Evolutionary conservation across 2,329 filamentous ascomycete species (phyloP).

Genomic region (Chaetomium globosum): DNA sequence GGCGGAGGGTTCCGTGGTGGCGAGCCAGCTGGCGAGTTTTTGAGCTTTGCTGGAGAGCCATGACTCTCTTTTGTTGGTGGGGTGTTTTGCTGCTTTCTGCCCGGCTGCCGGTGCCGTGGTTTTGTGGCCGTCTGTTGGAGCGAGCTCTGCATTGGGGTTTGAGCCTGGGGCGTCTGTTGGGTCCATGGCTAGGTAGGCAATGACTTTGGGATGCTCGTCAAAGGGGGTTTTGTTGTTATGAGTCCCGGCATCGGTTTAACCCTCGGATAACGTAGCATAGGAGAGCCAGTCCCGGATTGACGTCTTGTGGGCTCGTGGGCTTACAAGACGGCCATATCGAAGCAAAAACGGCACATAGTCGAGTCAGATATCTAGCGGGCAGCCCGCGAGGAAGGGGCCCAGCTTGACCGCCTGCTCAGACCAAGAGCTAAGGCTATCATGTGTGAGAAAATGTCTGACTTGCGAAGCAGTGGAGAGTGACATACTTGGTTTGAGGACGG

Average conservation of each 20-base stretch:
- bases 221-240: neutral
- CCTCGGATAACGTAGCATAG: neutral
- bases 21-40: conserved; percentile 51
- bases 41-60: conserved; percentile 48
- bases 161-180: neutral
- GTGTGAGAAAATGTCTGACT: neutral
- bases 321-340: neutral
- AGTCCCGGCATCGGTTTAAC: neutral
- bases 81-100: conserved; percentile 38
- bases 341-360: neutral
- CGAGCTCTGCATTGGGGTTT: neutral
- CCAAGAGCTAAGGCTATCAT: neutral
- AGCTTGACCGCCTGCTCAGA: neutral
- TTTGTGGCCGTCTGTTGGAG: neutral
- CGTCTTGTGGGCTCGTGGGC: neutral
- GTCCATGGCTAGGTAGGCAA: neutral
- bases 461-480: neutral
- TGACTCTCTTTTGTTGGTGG: conserved; percentile 31
- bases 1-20: conserved; percentile 53
- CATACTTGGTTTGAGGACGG: neutral
- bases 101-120: neutral
- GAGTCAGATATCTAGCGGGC: neutral
- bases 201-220: neutral
- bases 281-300: neutral
- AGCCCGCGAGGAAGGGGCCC: neutral